A percentile compares a stretch with the other conserved stretches of the same genome.
Evolutionary conservation across 257 asterid species (phyloP).

Genomic region (Ilex aquifolium): DNA sequence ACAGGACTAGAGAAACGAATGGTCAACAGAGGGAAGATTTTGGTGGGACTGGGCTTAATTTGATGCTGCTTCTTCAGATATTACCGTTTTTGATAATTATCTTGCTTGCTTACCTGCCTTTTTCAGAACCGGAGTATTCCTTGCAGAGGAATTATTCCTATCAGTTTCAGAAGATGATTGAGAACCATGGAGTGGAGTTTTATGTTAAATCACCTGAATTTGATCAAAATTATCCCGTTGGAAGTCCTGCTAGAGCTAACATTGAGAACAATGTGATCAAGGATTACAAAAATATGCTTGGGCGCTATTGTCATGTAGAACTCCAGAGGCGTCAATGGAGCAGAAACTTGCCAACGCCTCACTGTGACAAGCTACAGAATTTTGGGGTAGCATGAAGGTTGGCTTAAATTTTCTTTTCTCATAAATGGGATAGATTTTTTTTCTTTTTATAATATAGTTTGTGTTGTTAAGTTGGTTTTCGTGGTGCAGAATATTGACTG

Average conservation of each 20-base stretch:
- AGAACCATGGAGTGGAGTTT: conserved; percentile 65
- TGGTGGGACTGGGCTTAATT: conserved; percentile 58
- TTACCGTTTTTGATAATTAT: conserved; percentile 74
- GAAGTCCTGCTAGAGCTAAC: conserved; percentile 51
- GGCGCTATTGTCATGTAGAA: conserved; percentile 90
- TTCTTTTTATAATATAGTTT: too few relatives aligned
- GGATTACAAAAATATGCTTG: conserved; percentile 77
- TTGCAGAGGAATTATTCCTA: conserved; percentile 79
- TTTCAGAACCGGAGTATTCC: conserved; percentile 91
- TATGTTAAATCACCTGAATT: conserved; percentile 69
- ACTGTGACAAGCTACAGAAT: conserved; percentile 64
- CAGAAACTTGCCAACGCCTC: conserved; percentile 76
- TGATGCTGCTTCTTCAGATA: conserved; percentile 72
- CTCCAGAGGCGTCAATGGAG: conserved; percentile 98
- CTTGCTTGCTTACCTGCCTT: conserved; percentile 91
- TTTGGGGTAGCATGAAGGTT: conserved; percentile 61
- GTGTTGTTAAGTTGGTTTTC: too few relatives aligned
- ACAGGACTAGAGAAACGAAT: conserved; percentile 55
- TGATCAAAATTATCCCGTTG: conserved; percentile 58
- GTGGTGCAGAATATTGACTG: too few relatives aligned
- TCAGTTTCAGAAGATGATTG: conserved; percentile 66
- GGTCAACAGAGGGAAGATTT: conserved; percentile 63
- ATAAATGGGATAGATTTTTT: not conserved
- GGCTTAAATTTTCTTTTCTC: conserved; percentile 17
- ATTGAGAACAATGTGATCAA: conserved; percentile 63